Evolutionary conservation across 2,329 filamentous ascomycete genomes (phyloP).

Genomic region (Incumbomyces lentus): DNA sequence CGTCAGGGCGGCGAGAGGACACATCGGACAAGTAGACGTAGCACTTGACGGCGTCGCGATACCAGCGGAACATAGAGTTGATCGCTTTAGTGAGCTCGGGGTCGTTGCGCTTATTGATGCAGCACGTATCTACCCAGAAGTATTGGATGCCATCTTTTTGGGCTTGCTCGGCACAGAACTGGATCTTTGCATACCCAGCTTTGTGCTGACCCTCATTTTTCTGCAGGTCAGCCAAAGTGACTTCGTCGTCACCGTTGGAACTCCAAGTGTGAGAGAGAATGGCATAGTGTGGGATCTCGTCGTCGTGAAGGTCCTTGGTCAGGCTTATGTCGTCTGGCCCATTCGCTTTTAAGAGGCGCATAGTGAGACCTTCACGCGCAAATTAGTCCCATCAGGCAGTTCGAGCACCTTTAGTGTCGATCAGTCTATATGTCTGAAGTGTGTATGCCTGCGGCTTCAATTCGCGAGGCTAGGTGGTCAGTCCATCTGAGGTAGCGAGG

Average conservation of each 20-base stretch:
- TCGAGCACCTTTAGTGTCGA: too few species aligned
- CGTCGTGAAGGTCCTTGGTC: not conserved
- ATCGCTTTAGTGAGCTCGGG: conserved; percentile 19
- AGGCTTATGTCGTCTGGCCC: conserved; percentile 2
- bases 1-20: not conserved
- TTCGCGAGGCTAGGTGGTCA: too few species aligned
- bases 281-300: conserved; percentile 7
- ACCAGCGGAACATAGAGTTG: conserved; percentile 21
- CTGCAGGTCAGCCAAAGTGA: conserved; percentile 19
- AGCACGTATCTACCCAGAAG: conserved; percentile 22
- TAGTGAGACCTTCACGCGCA: not conserved
- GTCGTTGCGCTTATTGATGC: conserved; percentile 19
- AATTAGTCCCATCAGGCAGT: too few species aligned
- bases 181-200: conserved; percentile 10
- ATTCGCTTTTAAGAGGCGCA: conserved; percentile 9
- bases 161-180: conserved; percentile 10
- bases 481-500: too few species aligned
- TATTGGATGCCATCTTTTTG: conserved; percentile 10
- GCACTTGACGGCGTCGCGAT: conserved; percentile 14
- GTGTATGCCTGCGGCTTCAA: too few species aligned
- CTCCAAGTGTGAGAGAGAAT: conserved; percentile 13
- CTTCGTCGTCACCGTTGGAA: conserved; percentile 10
- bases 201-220: not conserved
- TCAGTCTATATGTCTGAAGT: too few species aligned
- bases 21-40: conserved; percentile 11